Conservation (phyloP, 202 grass and related monocot species). For the Musa balbisiana region DNA sequence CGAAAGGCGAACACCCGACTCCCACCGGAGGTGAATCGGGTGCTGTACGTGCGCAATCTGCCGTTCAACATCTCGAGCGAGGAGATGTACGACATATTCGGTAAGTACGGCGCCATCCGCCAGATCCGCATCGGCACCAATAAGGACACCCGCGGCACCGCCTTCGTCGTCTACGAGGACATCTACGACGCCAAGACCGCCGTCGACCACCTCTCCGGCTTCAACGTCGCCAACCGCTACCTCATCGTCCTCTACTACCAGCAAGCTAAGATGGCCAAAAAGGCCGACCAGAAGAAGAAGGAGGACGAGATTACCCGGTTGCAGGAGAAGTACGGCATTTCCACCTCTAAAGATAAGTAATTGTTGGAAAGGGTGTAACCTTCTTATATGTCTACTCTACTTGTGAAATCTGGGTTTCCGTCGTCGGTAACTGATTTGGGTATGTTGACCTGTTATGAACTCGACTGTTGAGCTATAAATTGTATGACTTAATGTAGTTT, state of each 20-base stretch:
- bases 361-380: neutral
- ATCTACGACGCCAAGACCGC: conserved; percentile 99
- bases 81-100: conserved; percentile 99
- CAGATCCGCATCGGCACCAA: conserved; percentile 90
- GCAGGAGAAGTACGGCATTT: conserved; percentile 90
- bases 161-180: conserved; percentile 98
- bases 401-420: neutral
- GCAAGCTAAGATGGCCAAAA: conserved; percentile 91
- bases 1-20: conserved; percentile 79
- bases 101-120: conserved; percentile 98
- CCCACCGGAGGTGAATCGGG: conserved; percentile 91
- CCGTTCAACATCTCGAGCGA: conserved; percentile 99
- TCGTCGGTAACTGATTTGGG: neutral
- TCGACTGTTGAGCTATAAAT: neutral
- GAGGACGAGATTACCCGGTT: conserved; percentile 83
- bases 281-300: conserved; percentile 81
- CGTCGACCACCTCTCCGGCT: conserved; percentile 97
- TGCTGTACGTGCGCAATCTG: conserved; percentile 95
- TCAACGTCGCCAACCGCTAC: conserved; percentile 99
- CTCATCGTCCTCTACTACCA: conserved; percentile 99
- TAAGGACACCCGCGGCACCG: conserved; percentile 92
- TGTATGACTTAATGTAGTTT: neutral
- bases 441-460: neutral
- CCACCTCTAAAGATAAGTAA: conserved; percentile 17
- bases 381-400: neutral